phyloP scores from a whole-genome alignment of 2,329 filamentous ascomycete species.

The Exophiala xenobiotica region DNA sequence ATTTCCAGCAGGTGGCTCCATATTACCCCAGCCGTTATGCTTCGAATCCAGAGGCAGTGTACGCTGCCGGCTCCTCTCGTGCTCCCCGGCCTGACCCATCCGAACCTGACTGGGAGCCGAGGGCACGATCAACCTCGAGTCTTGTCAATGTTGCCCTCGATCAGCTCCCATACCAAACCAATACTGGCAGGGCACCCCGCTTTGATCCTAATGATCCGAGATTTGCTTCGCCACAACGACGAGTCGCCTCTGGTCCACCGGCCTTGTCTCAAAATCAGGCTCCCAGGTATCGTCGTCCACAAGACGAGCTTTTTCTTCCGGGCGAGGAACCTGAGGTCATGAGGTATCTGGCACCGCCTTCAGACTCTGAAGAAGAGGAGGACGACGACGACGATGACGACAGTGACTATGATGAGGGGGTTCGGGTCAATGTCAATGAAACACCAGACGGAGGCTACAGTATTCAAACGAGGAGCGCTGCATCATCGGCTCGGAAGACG shows the following conservation, averaged over 20 bases:
- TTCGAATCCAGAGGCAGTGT: constrained; percentile 39
- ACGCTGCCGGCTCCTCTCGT: constrained; percentile 25
- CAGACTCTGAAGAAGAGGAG: constrained; percentile 22
- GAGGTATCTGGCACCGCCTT: constrained; percentile 19
- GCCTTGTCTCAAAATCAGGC: constrained; percentile 9
- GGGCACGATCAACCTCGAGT: constrained; percentile 40
- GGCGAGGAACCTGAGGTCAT: constrained; percentile 25
- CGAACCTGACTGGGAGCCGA: constrained; percentile 48
- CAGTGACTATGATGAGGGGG: constrained; percentile 21
- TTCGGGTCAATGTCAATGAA: constrained; percentile 26
- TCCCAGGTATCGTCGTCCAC: constrained; percentile 22
- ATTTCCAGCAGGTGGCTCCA: constrained; percentile 15
- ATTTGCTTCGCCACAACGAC: constrained; percentile 35
- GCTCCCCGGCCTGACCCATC: constrained; percentile 47
- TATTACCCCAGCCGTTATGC: constrained; percentile 34
- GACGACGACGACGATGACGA: constrained; percentile 24
- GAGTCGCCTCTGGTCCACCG: constrained; percentile 45
- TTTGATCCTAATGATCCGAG: constrained; percentile 37
- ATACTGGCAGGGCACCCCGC: constrained; percentile 33
- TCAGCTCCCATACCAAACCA: constrained; percentile 34
- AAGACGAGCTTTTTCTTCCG: constrained; percentile 28
- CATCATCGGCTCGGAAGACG: constrained; percentile 1
- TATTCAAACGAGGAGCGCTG: constrained; percentile 29
- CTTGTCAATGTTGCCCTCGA: constrained; percentile 35
- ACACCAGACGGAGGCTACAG: constrained; percentile 19